These are phyloP conservation scores for Chiua virens DNA, from an alignment of 768 basidiomycete species.

Conservation along the genomic window DNA sequence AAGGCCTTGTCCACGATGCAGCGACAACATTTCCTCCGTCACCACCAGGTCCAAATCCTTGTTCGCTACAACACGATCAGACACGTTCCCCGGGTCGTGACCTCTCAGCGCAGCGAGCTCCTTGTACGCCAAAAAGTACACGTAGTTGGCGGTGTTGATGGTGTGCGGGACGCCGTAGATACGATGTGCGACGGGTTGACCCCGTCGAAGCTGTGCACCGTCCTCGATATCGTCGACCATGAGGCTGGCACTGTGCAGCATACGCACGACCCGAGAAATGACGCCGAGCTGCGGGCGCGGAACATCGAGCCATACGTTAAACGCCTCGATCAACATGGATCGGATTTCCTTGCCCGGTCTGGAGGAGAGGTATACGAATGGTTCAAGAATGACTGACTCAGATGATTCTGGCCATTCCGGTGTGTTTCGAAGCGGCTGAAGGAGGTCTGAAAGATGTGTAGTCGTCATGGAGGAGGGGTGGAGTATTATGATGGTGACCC, in stretches of 20 bases:
- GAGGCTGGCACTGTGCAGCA: constrained; percentile 93
- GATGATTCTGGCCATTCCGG: constrained; percentile 37
- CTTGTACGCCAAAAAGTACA: constrained; percentile 91
- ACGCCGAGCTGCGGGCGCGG: constrained; percentile 66
- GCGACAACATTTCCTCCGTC: constrained; percentile 64
- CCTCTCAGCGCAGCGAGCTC: constrained; percentile 49
- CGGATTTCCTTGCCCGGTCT: constrained; percentile 95
- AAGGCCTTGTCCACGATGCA: constrained; percentile 94
- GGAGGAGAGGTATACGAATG: constrained; percentile 79
- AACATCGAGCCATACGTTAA: constrained; percentile 90
- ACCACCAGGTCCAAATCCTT: constrained; percentile 61
- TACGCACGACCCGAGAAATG: constrained; percentile 82
- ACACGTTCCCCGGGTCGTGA: not conserved
- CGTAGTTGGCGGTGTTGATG: constrained; percentile 93
- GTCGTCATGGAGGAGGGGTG: constrained; percentile 8
- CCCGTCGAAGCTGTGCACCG: constrained; percentile 81
- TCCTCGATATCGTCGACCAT: constrained; percentile 98
- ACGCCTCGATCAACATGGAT: constrained; percentile 82
- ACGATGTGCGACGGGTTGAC: constrained; percentile 87
- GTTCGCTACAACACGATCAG: constrained; percentile 52
- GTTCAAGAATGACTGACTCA: constrained; percentile 63
- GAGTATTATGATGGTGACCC: not conserved
- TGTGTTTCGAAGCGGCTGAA: constrained; percentile 18
- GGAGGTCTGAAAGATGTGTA: constrained; percentile 13
- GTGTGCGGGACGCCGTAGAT: constrained; percentile 94